These are phyloP conservation scores for Leptographium galeiforme DNA, from an alignment of 2,329 filamentous ascomycete species.

Conservation along the genomic window DNA sequence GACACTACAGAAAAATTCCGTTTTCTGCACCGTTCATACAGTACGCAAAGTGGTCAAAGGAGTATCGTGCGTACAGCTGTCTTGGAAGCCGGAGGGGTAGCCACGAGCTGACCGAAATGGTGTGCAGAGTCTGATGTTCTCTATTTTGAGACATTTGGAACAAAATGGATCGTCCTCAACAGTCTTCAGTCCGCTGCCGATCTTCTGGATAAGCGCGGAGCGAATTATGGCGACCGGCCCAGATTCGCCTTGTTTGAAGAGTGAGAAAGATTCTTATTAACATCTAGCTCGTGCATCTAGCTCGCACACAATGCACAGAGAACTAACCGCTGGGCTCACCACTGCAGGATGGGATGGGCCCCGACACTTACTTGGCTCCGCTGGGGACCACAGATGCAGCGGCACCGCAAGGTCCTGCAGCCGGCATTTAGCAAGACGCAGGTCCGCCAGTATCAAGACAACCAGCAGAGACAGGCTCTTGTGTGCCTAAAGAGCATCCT, in stretches of 20 bases:
- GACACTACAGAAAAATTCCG: constrained; percentile 7
- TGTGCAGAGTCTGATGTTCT: constrained; percentile 14
- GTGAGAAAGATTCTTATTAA: background rate
- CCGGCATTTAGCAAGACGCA: constrained; percentile 26
- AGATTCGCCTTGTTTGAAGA: constrained; percentile 24
- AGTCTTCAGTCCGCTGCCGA: constrained; percentile 26
- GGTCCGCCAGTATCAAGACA: constrained; percentile 17
- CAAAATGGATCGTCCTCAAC: constrained; percentile 28
- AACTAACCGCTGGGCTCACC: no score
- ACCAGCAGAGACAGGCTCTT: constrained; percentile 12
- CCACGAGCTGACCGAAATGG: background rate
- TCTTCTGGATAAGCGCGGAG: constrained; percentile 30
- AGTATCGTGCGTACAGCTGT: constrained; percentile 3
- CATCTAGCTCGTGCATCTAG: no score
- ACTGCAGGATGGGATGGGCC: constrained; percentile 26
- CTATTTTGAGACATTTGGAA: constrained; percentile 18
- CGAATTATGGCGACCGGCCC: constrained; percentile 30
- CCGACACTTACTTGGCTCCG: constrained; percentile 31
- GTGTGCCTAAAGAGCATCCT: constrained; percentile 1
- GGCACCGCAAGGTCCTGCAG: constrained; percentile 31
- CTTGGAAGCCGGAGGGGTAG: background rate
- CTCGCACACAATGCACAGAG: no score
- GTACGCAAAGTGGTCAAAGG: constrained; percentile 6
- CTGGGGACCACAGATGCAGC: constrained; percentile 27
- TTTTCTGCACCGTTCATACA: constrained; percentile 8